Base-by-base conservation (phyloP, 2,329 filamentous ascomycete genomes). In the Colletotrichum sp. region DNA sequence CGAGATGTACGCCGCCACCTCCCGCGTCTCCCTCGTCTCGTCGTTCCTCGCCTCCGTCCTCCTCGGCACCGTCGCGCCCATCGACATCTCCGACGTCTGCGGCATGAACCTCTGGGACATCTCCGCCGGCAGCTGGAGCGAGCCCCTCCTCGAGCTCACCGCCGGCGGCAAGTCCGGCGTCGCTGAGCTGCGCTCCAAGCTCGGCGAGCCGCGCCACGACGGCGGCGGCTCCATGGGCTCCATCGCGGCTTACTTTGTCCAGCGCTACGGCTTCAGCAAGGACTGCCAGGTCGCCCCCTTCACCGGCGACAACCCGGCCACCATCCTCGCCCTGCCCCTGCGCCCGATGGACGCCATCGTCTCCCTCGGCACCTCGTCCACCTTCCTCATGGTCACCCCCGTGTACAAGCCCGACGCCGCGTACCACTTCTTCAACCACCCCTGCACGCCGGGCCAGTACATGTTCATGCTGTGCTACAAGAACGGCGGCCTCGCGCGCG, bases 381-480 rank as follows among this genome's bases (percentile, higher is more conserved):
- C 97, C 5, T 98, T 99, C 88, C 92, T 99, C 76, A 99, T 99
- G 96, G 96, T 94, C 81, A 99, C 97, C 6, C 93, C 95, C n/a
- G 90, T 92, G 80, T 99, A 98, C 89, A 93, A 93, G 83, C 95
- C 97, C 3, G 94, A 98, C 82, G 94, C 95, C 5, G 92, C 94
- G 8, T 98, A 98, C 82, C 97, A 99, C 87, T 98, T 99, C 89
- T 98, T 99, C 91, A 98, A 98, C 87, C 96, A 99, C 85, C 97
- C 97, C 2, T 97, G 96, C 60, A 98, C 95, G 1, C 88, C 93
- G 0, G 95, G 94, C 2, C 91, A 98, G 76, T 98, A 98, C 90
- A 99, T 99, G 97, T 99, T 99, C 86, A 99, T 99, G 97, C 92
- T 99, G 43, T 99, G 97, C 90, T 99, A 99, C 89, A 99, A 99